Evolutionary conservation across 2,329 filamentous ascomycete genomes (phyloP), one percentile per base, ranked within the genome.

Genomic region (Mollisia scopiformis): DNA sequence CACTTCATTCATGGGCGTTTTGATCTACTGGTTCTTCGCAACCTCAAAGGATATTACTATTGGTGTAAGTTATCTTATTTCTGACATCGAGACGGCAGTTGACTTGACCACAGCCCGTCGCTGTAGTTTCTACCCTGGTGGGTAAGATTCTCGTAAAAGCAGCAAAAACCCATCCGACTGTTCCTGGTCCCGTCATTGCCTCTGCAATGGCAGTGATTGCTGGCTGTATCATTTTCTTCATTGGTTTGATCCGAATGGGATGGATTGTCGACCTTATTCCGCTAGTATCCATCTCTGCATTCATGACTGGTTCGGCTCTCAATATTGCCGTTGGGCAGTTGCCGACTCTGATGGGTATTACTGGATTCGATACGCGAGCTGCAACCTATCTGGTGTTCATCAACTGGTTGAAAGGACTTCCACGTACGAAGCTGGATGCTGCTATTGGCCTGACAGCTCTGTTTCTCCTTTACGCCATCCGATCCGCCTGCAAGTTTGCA

Each of bases 21-120:
- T 97, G 64, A 83, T 97, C 63, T 99, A 99, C 77, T 98, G 94
- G 94, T 90, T 97, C 73, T 98, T 98, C 72, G 95, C 93, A 33
- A 99, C 95, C 0, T 97, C 94, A 14, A 99, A 98, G 74, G 94
- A 99, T 75, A 98, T 99, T 72, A 97, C 94, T 10, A 98, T 98
- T 59, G 94, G 94, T 16, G 89, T 91, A 81, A 78, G 88, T 84
- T 1, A 53, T 3, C 23, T 30, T 21, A 14, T 37, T 35, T 19
- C n/a, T 27, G 25, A 33, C 13, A 68, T 53, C 1, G 2, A 27
- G 21, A 37, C 6, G 61, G 65, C 58, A 58, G 49, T 62, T 68
- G 47, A 69, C 53, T 11, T 55, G 61, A 35, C 8, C 41, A 23
- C 65, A 92, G 88, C 94, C 94, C 31, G 95, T 98, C 52, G 95